These are phyloP conservation scores for Prunus fruticosa DNA, from an alignment of 306 rosid genomes.

Conservation along the genomic window DNA sequence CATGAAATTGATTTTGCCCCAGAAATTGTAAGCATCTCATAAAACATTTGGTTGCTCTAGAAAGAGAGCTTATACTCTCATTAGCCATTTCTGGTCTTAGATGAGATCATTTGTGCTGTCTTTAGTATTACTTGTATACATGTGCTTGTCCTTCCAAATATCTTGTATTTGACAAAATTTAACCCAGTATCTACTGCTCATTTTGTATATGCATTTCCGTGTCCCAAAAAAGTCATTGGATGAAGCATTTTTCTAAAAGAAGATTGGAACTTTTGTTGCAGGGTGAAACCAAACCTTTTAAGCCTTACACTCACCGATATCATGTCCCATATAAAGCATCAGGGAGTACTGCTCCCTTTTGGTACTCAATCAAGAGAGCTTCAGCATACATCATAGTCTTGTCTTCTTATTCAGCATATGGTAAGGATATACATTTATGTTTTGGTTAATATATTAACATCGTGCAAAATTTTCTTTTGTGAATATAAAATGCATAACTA, in stretches of 20 bases:
- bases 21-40: constrained; percentile 48
- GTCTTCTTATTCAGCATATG: constrained; percentile 68
- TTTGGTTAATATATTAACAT: not conserved
- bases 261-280: constrained; percentile 22
- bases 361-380: constrained; percentile 76
- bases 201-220: not conserved
- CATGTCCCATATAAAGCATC: constrained; percentile 44
- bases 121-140: too few relatives aligned
- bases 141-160: too few relatives aligned
- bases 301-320: constrained; percentile 55
- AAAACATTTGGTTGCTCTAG: too few relatives aligned
- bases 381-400: constrained; percentile 68
- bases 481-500: not conserved
- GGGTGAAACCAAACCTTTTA: constrained; percentile 66
- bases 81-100: too few relatives aligned
- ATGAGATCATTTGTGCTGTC: too few relatives aligned
- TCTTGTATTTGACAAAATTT: not conserved
- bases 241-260: not conserved
- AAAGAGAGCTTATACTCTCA: too few relatives aligned
- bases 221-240: too few relatives aligned
- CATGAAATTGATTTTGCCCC: constrained; percentile 86
- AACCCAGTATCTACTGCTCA: not conserved
- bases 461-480: not conserved
- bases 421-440: constrained; percentile 23
- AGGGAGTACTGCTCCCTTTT: constrained; percentile 35